A percentile compares a stretch with the other conserved stretches of the same genome.
phyloP scores from a whole-genome alignment of 768 basidiomycete genomes.

The Suillus cothurnatus region DNA sequence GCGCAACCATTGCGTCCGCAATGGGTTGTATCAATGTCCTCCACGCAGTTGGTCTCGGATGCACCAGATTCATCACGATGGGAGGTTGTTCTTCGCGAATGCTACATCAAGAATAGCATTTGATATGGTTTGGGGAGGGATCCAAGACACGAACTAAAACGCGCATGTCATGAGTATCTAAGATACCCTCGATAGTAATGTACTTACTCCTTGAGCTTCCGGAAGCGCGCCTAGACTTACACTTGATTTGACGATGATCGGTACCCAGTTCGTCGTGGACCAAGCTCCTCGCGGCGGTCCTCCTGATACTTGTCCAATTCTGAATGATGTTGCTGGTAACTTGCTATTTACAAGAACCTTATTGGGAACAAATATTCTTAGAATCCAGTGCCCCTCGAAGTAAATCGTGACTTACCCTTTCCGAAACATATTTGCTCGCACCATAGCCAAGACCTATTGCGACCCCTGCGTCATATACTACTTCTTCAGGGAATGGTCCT shows the following conservation, averaged over 20 bases:
- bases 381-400: background rate
- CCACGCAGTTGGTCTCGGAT: constrained; percentile 25
- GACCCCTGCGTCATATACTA: constrained; percentile 31
- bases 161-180: background rate
- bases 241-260: constrained; percentile 41
- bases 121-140: constrained; percentile 19
- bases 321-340: constrained; percentile 37
- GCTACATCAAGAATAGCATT: constrained; percentile 23
- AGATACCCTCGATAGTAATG: background rate
- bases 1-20: constrained; percentile 6
- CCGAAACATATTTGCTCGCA: constrained; percentile 47
- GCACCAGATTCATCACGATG: constrained; percentile 26
- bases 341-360: constrained; percentile 43
- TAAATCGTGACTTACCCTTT: constrained; percentile 32
- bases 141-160: constrained; percentile 22
- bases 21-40: constrained; percentile 21
- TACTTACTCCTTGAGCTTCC: constrained; percentile 26
- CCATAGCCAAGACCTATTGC: constrained; percentile 46
- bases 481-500: constrained; percentile 39
- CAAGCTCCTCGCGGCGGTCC: constrained; percentile 42
- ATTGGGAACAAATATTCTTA: background rate
- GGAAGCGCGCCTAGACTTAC: constrained; percentile 27
- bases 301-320: constrained; percentile 50
- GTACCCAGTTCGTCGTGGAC: constrained; percentile 49
- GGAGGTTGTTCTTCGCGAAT: constrained; percentile 9